Base-by-base conservation (phyloP, 2,329 filamentous ascomycete species). In the Acrodontium crateriforme region DNA sequence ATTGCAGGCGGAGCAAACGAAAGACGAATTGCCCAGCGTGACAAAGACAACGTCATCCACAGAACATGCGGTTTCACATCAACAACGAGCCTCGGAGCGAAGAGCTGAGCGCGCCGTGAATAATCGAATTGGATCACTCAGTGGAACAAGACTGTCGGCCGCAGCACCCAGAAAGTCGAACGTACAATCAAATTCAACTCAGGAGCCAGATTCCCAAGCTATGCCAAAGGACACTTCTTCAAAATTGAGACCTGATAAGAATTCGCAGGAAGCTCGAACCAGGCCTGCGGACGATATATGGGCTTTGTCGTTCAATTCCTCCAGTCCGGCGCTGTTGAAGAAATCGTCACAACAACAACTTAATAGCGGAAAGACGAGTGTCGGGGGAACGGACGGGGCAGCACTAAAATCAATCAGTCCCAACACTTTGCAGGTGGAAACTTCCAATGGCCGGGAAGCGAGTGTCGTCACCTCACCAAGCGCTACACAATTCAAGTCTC, bases 351-450 rank as follows among this genome's bases (percentile, higher is more conserved):
- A 10, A 25, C 30, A 14, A 19, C 17, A 18, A 29, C 32, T 16
- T 17, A 30, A 15, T 37, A 32, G 16, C 37, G 35, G 16, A 36
- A 30, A 19, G 26, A 12, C 24, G 35, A 34, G 14, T 41, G 42
- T 13, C 6, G 40, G 38, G 18, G 41, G 39, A n/a, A 44, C 39
- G 4, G 32, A 32, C 7, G 31, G 36, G n/a, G 45, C 42, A 2
- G 42, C 46, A 9, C 36, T 50, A 5, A 39, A 44, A 24, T 36
- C 44, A 12, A 38, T 49, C 16, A 45, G 35, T 27, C 38, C 45
- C 26, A 50, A 50, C 27, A 41, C 35, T 5, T 29, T 46, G 8
- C 35, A n/a, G n/a, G n/a, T n/a, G n/a, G n/a, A n/a, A n/a, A n/a
- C n/a, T n/a, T n/a, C 40, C 3, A 38, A 35, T 12, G 37, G 33